Conservation (phyloP, 2,329 filamentous ascomycete species). For the Chaetomiaceae sp. region DNA sequence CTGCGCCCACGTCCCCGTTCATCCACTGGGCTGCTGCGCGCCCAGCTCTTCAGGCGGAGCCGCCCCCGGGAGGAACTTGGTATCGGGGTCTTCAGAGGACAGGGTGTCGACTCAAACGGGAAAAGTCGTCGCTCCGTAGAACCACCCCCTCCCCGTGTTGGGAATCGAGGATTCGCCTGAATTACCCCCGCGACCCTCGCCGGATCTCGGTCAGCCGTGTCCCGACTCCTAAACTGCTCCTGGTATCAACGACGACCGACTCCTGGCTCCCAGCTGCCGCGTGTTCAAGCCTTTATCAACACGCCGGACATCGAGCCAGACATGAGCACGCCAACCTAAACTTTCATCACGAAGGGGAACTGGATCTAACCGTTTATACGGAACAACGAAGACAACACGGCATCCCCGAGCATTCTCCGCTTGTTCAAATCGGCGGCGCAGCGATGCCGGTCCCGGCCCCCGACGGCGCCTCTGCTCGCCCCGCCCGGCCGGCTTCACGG, state of each 20-base stretch:
- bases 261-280: background rate
- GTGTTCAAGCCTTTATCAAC: constrained; percentile 2
- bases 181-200: constrained; percentile 9
- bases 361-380: constrained; percentile 2
- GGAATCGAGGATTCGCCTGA: constrained; percentile 4
- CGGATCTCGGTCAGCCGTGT: constrained; percentile 1
- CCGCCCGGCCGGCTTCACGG: constrained; percentile 21
- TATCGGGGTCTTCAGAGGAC: background rate
- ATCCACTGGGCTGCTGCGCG: constrained; percentile 5
- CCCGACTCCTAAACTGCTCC: background rate
- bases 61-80: constrained; percentile 5
- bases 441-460: constrained; percentile 17
- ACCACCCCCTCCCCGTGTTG: constrained; percentile 12
- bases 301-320: background rate
- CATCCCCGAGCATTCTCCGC: constrained; percentile 4
- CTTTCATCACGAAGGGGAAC: constrained; percentile 2
- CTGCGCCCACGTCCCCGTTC: background rate
- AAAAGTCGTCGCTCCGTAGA: constrained; percentile 13
- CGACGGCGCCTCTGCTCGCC: constrained; percentile 16
- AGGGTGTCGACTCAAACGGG: constrained; percentile 14
- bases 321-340: constrained; percentile 3
- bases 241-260: background rate
- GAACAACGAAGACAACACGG: background rate
- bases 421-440: background rate
- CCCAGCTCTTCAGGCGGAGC: constrained; percentile 14